These are phyloP conservation scores for Paramyrothecium roridum DNA, from an alignment of 2,329 filamentous ascomycete genomes.

Conservation along the genomic window DNA sequence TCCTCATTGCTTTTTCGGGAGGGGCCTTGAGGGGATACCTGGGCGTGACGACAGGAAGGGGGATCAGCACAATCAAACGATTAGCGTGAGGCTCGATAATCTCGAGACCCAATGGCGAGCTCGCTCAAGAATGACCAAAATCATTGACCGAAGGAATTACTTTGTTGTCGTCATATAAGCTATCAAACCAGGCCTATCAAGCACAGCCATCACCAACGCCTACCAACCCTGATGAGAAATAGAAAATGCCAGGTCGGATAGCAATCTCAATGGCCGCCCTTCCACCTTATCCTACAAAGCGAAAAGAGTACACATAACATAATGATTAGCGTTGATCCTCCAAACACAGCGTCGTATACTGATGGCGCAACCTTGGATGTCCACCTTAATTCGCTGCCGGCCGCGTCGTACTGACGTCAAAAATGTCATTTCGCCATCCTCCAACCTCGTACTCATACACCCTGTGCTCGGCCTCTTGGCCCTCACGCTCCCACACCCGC, in stretches of 20 bases:
- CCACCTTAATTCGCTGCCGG: slow-evolving; percentile 4
- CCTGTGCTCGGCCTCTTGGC: slow-evolving; percentile 63
- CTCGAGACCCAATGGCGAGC: not conserved
- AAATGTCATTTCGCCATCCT: slow-evolving; percentile 86
- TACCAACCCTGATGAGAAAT: not conserved
- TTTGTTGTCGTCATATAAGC: not conserved
- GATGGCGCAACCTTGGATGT: not conserved
- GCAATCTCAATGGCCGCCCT: not conserved
- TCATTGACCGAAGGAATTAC: not conserved
- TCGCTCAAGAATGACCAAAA: not conserved
- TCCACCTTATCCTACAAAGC: not conserved
- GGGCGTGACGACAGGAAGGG: too few relatives aligned
- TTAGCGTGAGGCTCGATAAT: too few relatives aligned
- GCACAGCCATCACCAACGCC: not conserved
- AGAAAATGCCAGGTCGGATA: not conserved
- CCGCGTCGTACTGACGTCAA: slow-evolving; percentile 51
- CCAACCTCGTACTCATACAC: slow-evolving; percentile 69
- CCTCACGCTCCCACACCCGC: slow-evolving; percentile 86
- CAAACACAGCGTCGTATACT: not conserved
- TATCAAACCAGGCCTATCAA: not conserved
- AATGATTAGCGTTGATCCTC: not conserved
- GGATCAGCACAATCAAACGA: too few relatives aligned
- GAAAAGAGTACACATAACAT: not conserved
- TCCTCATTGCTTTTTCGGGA: too few relatives aligned
- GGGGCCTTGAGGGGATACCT: too few relatives aligned